Evolutionary conservation across 2,329 filamentous ascomycete species (phyloP), one percentile per base, ranked within the genome.

Genomic region (Gaeumannomyces tritici): DNA sequence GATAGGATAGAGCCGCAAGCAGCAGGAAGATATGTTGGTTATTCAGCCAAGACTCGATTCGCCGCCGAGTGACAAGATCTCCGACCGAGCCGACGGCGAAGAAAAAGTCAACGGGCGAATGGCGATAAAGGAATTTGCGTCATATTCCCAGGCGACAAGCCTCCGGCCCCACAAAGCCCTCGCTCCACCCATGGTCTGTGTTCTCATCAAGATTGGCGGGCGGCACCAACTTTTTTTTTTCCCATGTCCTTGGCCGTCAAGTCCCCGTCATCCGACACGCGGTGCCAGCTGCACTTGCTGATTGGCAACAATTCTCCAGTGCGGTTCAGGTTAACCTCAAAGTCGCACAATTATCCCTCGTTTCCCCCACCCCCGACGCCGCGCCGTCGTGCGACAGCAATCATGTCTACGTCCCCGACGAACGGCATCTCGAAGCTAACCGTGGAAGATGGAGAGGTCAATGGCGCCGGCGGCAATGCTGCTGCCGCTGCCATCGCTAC

Each of bases 401-500:
- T 26, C 29, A 61, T 61, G 59, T 55, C 51, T 6, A 29, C 28
- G 35, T 61, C 59, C 21, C 59, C 59, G n/a, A 51, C 59, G 9
- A 47, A 61, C 51, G 59, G 59, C 42, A 61, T 61, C 42, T 61
- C 59, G 15, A 54, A 61, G 47, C 18, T 61, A 26, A 55, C 59
- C 27, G 59, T 61, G 18, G 59, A 61, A 28, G 59, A 61, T 21
- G 28, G 24, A 12, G 55, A 56, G 55, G 11, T 29, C 26, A 51
- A 51, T 21, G 21, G 42, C 42, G 42, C 15, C 21, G 42, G 15
- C 18, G 8, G 2, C 7, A 15, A 18, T n/a, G 21, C 21, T 51
- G 42, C 27, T 29, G 24, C 55, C n/a, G n/a, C 54, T 18, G 24
- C 21, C 18, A 21, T n/a, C 18, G 42, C 7, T n/a, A 2, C 21